Percentiles rank a stretch among this genome's conserved stretches.
Evolutionary conservation across 441 rosid genomes (phyloP).

Genomic region (Lepidium campestre): DNA sequence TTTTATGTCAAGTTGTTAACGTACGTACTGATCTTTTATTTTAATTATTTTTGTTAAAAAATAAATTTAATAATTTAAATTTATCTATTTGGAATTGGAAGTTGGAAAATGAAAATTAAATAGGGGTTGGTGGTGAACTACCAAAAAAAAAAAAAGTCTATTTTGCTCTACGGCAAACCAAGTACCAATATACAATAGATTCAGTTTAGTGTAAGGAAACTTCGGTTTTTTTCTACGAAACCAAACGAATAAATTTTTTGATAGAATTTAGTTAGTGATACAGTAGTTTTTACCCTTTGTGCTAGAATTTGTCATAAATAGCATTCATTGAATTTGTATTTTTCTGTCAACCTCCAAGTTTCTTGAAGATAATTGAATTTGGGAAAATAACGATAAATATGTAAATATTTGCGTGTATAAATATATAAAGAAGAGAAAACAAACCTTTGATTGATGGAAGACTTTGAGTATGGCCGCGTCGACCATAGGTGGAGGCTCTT

Average conservation of each 20-base stretch:
- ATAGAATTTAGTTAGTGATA: neutral
- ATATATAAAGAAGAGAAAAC: neutral
- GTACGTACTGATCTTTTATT: too few relatives aligned
- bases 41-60: too few relatives aligned
- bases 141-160: neutral
- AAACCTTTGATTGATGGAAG: slow-evolving; percentile 46
- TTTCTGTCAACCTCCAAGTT: neutral
- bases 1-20: too few relatives aligned
- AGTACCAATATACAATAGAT: too few relatives aligned
- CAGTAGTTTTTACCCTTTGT: neutral
- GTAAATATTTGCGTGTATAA: too few relatives aligned
- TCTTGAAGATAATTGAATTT: neutral
- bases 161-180: neutral
- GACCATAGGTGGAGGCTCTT: slow-evolving; percentile 45
- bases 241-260: neutral
- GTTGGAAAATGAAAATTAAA: too few relatives aligned
- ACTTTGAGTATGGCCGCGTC: slow-evolving; percentile 36
- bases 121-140: slow-evolving; percentile 15
- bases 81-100: too few relatives aligned
- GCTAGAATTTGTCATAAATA: too few relatives aligned
- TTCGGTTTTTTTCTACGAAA: neutral
- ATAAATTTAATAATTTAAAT: neutral
- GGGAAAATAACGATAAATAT: too few relatives aligned
- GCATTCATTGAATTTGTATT: neutral
- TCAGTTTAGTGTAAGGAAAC: too few relatives aligned